Evolutionary conservation across 2,329 filamentous ascomycete genomes (phyloP).

Genomic region (Simplicillium aogashimaense): DNA sequence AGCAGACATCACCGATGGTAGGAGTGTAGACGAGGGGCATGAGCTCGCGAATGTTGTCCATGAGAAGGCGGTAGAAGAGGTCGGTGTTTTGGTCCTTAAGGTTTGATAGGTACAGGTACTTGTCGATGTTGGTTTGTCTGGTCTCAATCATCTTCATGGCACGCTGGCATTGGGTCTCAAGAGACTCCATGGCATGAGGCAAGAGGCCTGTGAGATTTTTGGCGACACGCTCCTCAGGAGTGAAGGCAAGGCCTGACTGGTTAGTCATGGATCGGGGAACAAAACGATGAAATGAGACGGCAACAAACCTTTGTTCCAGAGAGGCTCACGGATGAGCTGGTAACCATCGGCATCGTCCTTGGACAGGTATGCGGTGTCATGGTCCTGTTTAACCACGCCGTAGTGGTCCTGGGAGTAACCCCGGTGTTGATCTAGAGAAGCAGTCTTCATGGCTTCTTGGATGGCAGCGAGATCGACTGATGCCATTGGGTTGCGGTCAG

Average conservation of each 20-base stretch:
- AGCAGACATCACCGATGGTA: conserved; percentile 89
- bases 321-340: conserved; percentile 50
- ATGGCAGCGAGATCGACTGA: conserved; percentile 46
- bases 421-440: conserved; percentile 48
- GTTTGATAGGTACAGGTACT: conserved; percentile 72
- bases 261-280: conserved; percentile 7
- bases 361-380: conserved; percentile 41
- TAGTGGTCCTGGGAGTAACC: conserved; percentile 50
- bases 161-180: conserved; percentile 50
- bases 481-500: conserved; percentile 45
- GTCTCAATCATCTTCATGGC: conserved; percentile 67
- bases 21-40: conserved; percentile 83
- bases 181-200: conserved; percentile 52
- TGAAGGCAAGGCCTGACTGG: conserved; percentile 49
- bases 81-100: conserved; percentile 69
- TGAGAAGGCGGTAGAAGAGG: conserved; percentile 74
- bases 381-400: conserved; percentile 43
- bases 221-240: conserved; percentile 50
- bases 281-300: conserved; percentile 5
- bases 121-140: conserved; percentile 63
- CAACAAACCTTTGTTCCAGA: conserved; percentile 55
- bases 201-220: conserved; percentile 59
- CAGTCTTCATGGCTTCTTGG: conserved; percentile 50
- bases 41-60: conserved; percentile 66
- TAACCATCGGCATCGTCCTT: conserved; percentile 45